These are phyloP conservation scores for Neocatenulostroma microsporum DNA, from an alignment of 2,329 filamentous ascomycete genomes.

Conservation along the genomic window DNA sequence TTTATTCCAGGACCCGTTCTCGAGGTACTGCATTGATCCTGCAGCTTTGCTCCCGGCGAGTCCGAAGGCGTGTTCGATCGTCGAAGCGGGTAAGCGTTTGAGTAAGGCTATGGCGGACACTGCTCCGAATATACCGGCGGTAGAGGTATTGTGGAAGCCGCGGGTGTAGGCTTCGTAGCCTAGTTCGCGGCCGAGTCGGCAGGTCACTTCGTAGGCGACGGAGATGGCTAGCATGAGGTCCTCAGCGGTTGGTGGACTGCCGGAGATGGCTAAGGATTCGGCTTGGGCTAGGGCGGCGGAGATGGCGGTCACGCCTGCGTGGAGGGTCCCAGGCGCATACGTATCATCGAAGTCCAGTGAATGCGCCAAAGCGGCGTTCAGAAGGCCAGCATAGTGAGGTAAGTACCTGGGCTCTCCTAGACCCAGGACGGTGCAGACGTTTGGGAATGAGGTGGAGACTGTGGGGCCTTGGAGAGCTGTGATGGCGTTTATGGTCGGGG, in stretches of 20 bases:
- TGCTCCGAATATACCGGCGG: constrained; percentile 32
- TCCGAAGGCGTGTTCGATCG: constrained; percentile 30
- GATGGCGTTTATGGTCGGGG: constrained; percentile 21
- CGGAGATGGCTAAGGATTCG: constrained; percentile 17
- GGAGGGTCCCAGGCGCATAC: constrained; percentile 35
- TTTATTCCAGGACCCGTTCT: constrained; percentile 34
- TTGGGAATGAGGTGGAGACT: constrained; percentile 6
- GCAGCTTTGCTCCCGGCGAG: constrained; percentile 32
- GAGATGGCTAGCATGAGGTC: constrained; percentile 28
- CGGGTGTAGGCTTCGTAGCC: constrained; percentile 29
- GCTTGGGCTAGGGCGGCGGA: constrained; percentile 31
- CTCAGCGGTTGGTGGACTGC: constrained; percentile 7
- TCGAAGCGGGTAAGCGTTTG: constrained; percentile 17
- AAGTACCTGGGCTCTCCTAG: constrained; percentile 27
- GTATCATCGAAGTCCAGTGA: constrained; percentile 42
- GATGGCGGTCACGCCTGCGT: constrained; percentile 36
- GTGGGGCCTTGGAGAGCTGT: constrained; percentile 18
- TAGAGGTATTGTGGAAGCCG: constrained; percentile 34
- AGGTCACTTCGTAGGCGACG: constrained; percentile 30
- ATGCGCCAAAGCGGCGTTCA: constrained; percentile 39
- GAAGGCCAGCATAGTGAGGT: constrained; percentile 34
- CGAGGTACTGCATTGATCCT: constrained; percentile 34
- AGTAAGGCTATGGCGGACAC: constrained; percentile 28
- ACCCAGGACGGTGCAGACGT: constrained; percentile 30
- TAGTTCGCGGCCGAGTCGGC: constrained; percentile 29